These are phyloP conservation scores for Mimosa bimucronata DNA, from an alignment of 306 rosid genomes.

Conservation along the genomic window DNA sequence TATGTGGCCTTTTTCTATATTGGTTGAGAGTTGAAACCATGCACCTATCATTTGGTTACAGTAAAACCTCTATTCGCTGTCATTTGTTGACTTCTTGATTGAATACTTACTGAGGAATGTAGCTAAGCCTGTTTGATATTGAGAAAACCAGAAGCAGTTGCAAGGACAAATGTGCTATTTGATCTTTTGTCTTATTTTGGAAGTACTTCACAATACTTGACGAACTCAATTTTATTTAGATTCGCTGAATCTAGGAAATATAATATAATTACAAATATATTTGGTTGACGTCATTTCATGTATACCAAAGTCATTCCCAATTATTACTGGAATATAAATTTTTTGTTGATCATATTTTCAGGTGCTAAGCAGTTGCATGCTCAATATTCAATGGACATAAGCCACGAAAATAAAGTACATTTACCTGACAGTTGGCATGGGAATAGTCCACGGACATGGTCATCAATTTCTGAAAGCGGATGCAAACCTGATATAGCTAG, in stretches of 20 bases:
- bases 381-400: conserved; percentile 48
- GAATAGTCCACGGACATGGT: conserved; percentile 69
- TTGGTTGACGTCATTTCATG: conserved; percentile 3
- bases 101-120: conserved; percentile 10
- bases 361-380: conserved; percentile 48
- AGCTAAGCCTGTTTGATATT: neutral
- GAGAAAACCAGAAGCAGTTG: conserved; percentile 8
- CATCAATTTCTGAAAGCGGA: conserved; percentile 67
- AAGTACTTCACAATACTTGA: neutral
- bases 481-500: conserved; percentile 61
- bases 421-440: conserved; percentile 34
- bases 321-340: conserved; percentile 10
- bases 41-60: conserved; percentile 2
- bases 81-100: conserved; percentile 16
- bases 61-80: neutral
- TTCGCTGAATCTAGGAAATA: neutral
- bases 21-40: too few relatives aligned
- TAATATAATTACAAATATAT: neutral
- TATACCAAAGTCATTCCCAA: neutral
- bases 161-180: conserved; percentile 1
- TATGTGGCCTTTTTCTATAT: too few relatives aligned
- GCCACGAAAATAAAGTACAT: conserved; percentile 32
- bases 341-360: conserved; percentile 27
- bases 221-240: conserved; percentile 1
- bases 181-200: conserved; percentile 10